Evolutionary conservation across 768 basidiomycete species (phyloP).

Genomic region (Hypholoma fasciculare): DNA sequence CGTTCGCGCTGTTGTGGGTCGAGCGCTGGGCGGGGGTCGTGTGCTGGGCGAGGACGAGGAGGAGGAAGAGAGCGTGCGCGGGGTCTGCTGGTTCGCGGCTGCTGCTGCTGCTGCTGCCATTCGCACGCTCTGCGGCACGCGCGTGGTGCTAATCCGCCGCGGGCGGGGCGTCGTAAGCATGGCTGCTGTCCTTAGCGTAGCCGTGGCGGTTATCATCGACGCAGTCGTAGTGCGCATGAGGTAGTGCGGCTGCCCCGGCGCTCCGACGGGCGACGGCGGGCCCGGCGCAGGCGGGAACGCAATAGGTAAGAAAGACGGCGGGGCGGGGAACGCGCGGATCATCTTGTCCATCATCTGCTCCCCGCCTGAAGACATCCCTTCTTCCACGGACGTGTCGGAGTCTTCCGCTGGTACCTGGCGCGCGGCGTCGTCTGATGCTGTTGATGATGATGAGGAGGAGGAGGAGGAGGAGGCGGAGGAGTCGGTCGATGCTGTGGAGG

Average conservation of each 20-base stretch:
- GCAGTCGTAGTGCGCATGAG: not conserved
- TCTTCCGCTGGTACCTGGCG: not conserved
- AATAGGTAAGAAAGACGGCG: not conserved
- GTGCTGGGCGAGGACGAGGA: not conserved
- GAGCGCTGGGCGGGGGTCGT: not conserved
- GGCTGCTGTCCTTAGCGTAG: too few species aligned
- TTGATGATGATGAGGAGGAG: not conserved
- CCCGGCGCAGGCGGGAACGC: not conserved
- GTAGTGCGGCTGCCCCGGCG: not conserved
- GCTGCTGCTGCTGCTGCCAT: too few species aligned
- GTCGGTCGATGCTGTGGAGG: not conserved
- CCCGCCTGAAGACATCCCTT: not conserved
- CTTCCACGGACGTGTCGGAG: not conserved
- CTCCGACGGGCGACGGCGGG: not conserved
- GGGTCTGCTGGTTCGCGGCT: too few species aligned
- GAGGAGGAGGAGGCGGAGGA: not conserved
- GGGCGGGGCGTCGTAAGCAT: too few species aligned
- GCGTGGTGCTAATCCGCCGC: too few species aligned
- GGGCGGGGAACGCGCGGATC: not conserved
- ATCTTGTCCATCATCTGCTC: not conserved
- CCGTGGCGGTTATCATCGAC: too few species aligned
- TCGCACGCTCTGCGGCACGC: too few species aligned
- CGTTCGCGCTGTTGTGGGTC: not conserved
- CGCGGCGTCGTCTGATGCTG: not conserved
- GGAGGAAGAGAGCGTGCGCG: too few species aligned